These are phyloP conservation scores for Murraya paniculata DNA, from an alignment of 345 rosid genomes.

Conservation along the genomic window DNA sequence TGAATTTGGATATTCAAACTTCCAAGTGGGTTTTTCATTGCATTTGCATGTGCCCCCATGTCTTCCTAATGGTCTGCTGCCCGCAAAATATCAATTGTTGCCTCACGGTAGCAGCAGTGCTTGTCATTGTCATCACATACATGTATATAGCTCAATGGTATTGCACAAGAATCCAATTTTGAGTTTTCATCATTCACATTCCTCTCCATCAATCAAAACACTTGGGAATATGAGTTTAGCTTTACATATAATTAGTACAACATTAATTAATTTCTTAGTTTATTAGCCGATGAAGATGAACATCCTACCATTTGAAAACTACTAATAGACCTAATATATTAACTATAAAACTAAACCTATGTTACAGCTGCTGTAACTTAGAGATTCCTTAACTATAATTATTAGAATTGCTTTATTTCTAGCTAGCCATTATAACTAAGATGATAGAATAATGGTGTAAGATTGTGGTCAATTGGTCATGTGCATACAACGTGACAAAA, in stretches of 20 bases:
- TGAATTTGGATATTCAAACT: neutral
- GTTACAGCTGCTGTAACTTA: no score
- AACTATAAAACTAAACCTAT: no score
- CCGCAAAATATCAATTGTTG: neutral
- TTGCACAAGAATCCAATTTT: neutral
- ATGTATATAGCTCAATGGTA: neutral
- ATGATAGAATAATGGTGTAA: slow-evolving; percentile 35
- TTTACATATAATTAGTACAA: no score
- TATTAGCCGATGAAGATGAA: no score
- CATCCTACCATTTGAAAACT: no score
- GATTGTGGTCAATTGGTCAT: slow-evolving; percentile 18
- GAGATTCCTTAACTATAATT: no score
- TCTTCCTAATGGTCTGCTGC: no score
- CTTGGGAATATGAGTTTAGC: no score
- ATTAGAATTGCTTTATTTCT: no score
- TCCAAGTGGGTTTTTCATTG: neutral
- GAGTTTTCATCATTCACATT: neutral
- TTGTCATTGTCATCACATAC: neutral
- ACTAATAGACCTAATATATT: no score
- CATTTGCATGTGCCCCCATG: neutral
- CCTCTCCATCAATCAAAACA: neutral
- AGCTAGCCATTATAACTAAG: neutral
- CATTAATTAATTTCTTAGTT: no score
- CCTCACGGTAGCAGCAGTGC: neutral
- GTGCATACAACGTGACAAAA: slow-evolving; percentile 27